Conservation (phyloP, 441 rosid species). For the Omphalea diandra region DNA sequence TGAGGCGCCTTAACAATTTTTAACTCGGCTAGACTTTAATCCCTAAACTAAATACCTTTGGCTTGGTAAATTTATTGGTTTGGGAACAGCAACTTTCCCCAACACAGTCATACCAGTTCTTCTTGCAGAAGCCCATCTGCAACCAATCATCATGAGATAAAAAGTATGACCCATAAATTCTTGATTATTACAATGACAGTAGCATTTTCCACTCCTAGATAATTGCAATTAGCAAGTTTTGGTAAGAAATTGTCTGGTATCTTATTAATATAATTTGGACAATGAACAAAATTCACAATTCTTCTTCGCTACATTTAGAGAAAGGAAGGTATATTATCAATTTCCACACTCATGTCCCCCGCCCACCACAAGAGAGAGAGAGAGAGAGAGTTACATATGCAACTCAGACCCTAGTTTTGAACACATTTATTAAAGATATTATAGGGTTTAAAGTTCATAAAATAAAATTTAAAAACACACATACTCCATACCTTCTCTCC, state of each 20-base stretch:
- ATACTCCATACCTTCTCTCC: conserved; percentile 54
- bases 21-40: not conserved
- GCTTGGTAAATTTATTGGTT: conserved; percentile 97
- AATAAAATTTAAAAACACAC: not conserved
- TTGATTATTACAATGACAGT: not conserved
- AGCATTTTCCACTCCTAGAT: not conserved
- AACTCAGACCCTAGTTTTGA: not conserved
- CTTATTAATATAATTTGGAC: not conserved
- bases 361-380: not conserved
- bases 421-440: not conserved
- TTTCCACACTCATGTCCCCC: not conserved
- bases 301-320: not conserved
- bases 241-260: not conserved
- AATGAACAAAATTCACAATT: not conserved
- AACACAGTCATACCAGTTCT: conserved; percentile 88
- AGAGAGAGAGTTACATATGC: not conserved
- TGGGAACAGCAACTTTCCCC: conserved; percentile 97
- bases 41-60: conserved; percentile 62
- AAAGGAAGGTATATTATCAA: not conserved
- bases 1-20: not conserved
- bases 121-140: conserved; percentile 86
- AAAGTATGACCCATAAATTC: not conserved
- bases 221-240: not conserved
- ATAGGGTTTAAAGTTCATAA: not conserved
- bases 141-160: conserved; percentile 18